These are phyloP conservation scores for Hypomyces rosellus DNA, from an alignment of 2,329 filamentous ascomycete species.

Conservation along the genomic window DNA sequence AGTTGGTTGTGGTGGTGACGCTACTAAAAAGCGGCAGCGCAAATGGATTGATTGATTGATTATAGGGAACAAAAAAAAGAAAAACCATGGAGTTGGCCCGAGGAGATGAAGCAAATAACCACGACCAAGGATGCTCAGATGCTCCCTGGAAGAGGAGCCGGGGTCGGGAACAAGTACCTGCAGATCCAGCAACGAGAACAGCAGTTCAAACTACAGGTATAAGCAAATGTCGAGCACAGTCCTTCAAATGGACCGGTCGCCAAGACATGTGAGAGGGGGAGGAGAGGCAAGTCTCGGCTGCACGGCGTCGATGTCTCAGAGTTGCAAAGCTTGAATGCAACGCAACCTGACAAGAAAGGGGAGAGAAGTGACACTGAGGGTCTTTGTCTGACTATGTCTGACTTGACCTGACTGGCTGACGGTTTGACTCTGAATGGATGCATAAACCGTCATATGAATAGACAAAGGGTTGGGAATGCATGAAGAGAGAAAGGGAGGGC, in stretches of 20 bases:
- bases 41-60: not conserved
- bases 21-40: not conserved
- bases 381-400: too few relatives aligned
- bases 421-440: too few relatives aligned
- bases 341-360: not conserved
- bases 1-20: not conserved
- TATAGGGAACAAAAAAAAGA: not conserved
- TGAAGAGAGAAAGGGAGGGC: too few relatives aligned
- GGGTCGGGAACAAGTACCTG: slow-evolving; percentile 16
- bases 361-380: not conserved
- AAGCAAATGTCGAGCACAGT: too few relatives aligned
- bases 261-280: slow-evolving; percentile 7
- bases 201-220: not conserved
- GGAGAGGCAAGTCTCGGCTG: slow-evolving; percentile 3
- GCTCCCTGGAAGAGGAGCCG: slow-evolving; percentile 1
- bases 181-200: slow-evolving; percentile 14
- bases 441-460: too few relatives aligned
- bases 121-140: not conserved
- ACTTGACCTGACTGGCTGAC: too few relatives aligned
- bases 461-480: too few relatives aligned
- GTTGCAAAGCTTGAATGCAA: not conserved
- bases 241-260: not conserved
- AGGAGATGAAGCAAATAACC: not conserved
- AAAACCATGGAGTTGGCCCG: not conserved
- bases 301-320: slow-evolving; percentile 6